Evolutionary conservation across 805 yeast species (phyloP), one percentile per base, ranked within the genome.

Genomic region (Metschnikowia borealis): DNA sequence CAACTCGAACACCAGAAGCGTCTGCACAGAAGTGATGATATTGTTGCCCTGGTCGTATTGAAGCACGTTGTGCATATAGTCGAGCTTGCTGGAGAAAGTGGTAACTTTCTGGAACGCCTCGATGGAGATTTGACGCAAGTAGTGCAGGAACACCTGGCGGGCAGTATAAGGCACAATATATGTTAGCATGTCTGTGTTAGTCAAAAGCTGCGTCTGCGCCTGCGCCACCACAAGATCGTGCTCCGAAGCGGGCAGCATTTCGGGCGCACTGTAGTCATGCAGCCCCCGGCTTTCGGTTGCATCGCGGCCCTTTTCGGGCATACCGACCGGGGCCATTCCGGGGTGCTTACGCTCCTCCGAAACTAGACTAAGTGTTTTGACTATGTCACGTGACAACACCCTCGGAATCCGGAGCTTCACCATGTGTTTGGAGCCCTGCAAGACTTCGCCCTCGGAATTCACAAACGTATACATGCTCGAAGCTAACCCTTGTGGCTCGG

Each of bases 401-500:
- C 64, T 58, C 1, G 91, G 90, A 10, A 86, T 68, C 42, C 89
- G 69, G 31, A 80, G 58, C 35, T 70, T 68, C 47, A 85, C 73
- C 14, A 66, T 63, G 17, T 69, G 62, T 49, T 74, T 77, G 11
- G 78, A 68, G 23, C 58, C 65, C 65, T 77, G 84, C 2, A 68
- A 57, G 14, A 86, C 64, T 41, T 76, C 80, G 8, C 94, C 94
- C 50, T 76, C 76, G 31, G 74, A 71, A 48, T 78, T 77, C 45
- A 82, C 69, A 52, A 83, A 74, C 0, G 87, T 79, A 56, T 80
- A 85, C 32, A 83, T 66, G 23, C 81, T 79, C 42, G 82, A 84
- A 15, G 69, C 68, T 2, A 78, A 61, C 5, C 68, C 62, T 5
- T 61, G 55, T 0, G 91, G 91, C 23, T 79, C 64, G 23, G 73